Evolutionary conservation across 1,284 basidiomycete species (phyloP), one percentile per base, ranked within the genome.

Genomic region (Leccinum cinnamomeum): DNA sequence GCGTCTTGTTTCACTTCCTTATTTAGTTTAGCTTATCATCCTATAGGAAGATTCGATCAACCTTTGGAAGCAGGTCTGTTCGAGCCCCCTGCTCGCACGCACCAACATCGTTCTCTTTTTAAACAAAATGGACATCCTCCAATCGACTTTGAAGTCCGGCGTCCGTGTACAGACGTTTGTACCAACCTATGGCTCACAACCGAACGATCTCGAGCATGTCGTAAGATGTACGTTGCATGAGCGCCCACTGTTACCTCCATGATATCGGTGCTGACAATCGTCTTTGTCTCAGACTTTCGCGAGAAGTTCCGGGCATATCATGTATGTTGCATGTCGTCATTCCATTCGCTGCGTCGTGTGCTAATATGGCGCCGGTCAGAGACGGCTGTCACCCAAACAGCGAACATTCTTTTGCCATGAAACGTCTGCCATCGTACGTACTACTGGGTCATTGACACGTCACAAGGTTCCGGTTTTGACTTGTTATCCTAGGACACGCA

Each of bases 121-220:
- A 62, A 90, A 90, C 68, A 90, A 90, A 81, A 86, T 81, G 77
- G 87, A 90, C 64, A 83, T 90, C 50, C 74, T 90, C 12, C 71
- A 78, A 53, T 77, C 81, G 16, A 89, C 85, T 12, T 78, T 91
- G 55, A 77, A 77, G 2, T 75, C 85, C 4, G 88, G 88, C 11
- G 79, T 88, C 23, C 71, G 73, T 18, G 86, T 91, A 10, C 78
- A 77, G 61, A 80, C 81, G 60, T 90, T 81, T 60, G 86, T 91
- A 3, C 82, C 87, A 0, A 85, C 82, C 28, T 91, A 85, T 63
- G 82, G 80, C 3, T 81, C 86, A 57, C 75, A 78, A 33, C 79
- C 85, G 0, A 91, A 91, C 68, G 86, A 90, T 56, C 68, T 80
- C 0, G 65, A 69, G 0, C 72, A 74, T 23, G 84, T 85, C 3